phyloP scores from a whole-genome alignment of 2,329 filamentous ascomycete species.

The Alternaria incomplexa region DNA sequence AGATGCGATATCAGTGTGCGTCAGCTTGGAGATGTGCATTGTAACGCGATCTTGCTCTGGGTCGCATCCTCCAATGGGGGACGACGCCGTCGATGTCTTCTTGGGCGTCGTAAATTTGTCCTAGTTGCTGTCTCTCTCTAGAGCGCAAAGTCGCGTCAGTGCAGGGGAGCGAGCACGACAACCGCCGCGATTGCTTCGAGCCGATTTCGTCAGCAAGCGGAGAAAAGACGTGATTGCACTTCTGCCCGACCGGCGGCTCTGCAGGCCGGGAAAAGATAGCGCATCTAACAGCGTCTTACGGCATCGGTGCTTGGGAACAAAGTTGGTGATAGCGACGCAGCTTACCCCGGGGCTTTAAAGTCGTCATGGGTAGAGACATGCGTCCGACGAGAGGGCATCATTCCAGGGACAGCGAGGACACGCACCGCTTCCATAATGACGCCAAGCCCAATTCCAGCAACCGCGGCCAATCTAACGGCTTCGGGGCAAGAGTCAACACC shows the following conservation, averaged over 20 bases:
- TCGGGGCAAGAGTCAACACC: constrained; percentile 17
- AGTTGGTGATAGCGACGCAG: neutral
- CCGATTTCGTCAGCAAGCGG: constrained; percentile 37
- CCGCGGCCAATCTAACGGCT: constrained; percentile 16
- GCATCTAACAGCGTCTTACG: neutral
- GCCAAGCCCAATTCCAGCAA: constrained; percentile 15
- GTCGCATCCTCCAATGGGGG: neutral
- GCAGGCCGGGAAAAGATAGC: constrained; percentile 10
- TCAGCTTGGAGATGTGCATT: neutral
- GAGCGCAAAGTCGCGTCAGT: constrained; percentile 29
- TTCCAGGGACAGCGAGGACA: neutral
- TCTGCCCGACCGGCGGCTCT: constrained; percentile 5
- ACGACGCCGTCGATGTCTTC: neutral
- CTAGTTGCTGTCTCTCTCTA: constrained; percentile 58
- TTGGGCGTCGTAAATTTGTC: neutral
- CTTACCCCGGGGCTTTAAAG: neutral
- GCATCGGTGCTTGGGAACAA: neutral
- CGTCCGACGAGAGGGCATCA: neutral
- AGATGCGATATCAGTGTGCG: neutral
- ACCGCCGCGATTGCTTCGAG: neutral
- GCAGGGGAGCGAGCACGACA: constrained; percentile 22
- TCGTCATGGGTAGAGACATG: neutral
- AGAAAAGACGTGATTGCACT: constrained; percentile 40
- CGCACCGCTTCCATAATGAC: constrained; percentile 23
- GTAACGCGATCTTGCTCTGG: neutral